Evolutionary conservation across 1,284 basidiomycete species (phyloP).

Genomic region (Tetrapyrgos nigripes): DNA sequence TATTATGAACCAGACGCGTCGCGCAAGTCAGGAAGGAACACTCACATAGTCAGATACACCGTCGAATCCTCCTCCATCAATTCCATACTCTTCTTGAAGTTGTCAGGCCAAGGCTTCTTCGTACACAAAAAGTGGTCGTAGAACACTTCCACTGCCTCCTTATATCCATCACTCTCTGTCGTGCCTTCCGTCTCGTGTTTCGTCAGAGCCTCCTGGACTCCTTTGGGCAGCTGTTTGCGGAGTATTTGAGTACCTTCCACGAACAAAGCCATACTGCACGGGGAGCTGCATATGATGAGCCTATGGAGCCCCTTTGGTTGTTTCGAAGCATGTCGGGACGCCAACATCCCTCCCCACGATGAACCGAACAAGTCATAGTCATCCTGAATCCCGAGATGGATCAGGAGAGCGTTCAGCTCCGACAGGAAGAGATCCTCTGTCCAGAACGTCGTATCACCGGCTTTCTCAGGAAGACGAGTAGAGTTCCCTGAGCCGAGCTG

Average conservation of each 20-base stretch:
- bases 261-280: slow-evolving; percentile 48
- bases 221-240: slow-evolving; percentile 44
- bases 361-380: slow-evolving; percentile 51
- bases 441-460: slow-evolving; percentile 46
- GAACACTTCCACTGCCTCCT: slow-evolving; percentile 19
- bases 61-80: slow-evolving; percentile 7
- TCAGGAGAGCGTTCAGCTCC: slow-evolving; percentile 52
- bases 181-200: slow-evolving; percentile 56
- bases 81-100: background rate
- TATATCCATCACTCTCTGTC: slow-evolving; percentile 50
- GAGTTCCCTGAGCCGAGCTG: slow-evolving; percentile 55
- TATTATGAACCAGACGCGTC: background rate
- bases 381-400: slow-evolving; percentile 41
- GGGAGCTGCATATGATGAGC: slow-evolving; percentile 46
- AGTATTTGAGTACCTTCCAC: slow-evolving; percentile 39
- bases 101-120: slow-evolving; percentile 1
- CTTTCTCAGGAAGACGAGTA: slow-evolving; percentile 51
- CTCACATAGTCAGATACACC: slow-evolving; percentile 10
- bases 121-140: slow-evolving; percentile 6
- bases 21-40: background rate
- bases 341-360: slow-evolving; percentile 60
- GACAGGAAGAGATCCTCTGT: slow-evolving; percentile 49
- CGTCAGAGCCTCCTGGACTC: slow-evolving; percentile 47
- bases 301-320: slow-evolving; percentile 48
- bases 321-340: slow-evolving; percentile 38